These are phyloP conservation scores for Pichia sp. DNA, from an alignment of 1,139 yeast genomes.

Conservation along the genomic window DNA sequence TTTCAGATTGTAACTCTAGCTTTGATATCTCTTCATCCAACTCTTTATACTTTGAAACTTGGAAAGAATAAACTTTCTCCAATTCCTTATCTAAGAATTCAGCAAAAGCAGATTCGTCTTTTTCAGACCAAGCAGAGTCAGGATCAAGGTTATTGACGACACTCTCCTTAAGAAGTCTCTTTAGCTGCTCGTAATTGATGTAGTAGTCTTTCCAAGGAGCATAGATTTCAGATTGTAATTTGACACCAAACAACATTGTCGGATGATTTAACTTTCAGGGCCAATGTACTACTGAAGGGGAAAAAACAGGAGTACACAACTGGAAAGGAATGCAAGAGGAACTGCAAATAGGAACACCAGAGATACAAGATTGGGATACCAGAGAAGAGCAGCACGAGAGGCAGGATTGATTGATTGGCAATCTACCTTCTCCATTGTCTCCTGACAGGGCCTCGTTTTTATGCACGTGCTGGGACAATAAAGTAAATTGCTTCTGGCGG, in stretches of 20 bases:
- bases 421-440: too few relatives aligned
- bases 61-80: slow-evolving; percentile 90
- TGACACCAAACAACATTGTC: slow-evolving; percentile 72
- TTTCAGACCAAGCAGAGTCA: slow-evolving; percentile 53
- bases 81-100: slow-evolving; percentile 73
- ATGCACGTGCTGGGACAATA: too few relatives aligned
- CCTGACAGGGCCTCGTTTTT: too few relatives aligned
- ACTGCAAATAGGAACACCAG: too few relatives aligned
- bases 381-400: too few relatives aligned
- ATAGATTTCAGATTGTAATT: slow-evolving; percentile 71
- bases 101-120: slow-evolving; percentile 80
- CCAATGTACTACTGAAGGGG: background rate
- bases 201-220: slow-evolving; percentile 87
- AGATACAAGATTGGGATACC: too few relatives aligned
- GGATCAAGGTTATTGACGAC: slow-evolving; percentile 33
- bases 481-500: too few relatives aligned
- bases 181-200: slow-evolving; percentile 69
- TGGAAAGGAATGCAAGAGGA: background rate
- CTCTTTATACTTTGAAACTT: slow-evolving; percentile 60
- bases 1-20: slow-evolving; percentile 47
- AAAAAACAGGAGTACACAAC: background rate
- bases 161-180: slow-evolving; percentile 76
- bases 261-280: background rate
- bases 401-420: too few relatives aligned
- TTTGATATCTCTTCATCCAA: slow-evolving; percentile 57